Evolutionary conservation across 176 grass and related monocot species (phyloP), one percentile per base, ranked within the genome.

Genomic region (Juncus effusus): DNA sequence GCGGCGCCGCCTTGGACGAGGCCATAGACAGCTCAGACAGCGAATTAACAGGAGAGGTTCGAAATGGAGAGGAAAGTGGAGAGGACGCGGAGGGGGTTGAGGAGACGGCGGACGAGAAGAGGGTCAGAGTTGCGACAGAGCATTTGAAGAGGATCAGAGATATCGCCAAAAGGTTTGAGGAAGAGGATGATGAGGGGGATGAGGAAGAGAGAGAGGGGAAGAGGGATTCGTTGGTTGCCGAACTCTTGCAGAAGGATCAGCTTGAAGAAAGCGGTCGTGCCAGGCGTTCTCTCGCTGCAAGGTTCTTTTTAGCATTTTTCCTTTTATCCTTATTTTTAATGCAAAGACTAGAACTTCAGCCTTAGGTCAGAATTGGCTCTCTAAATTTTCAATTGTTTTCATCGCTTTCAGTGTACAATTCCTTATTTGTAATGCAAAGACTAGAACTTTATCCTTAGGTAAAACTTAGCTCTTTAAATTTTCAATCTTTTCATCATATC

Each of bases 101-200:
- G 77, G 90, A 95, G 54, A 95, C 86, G 1, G 83, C 42, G 10
- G 86, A 82, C 12, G 90, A 95, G 86, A 95, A 89, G 70, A 89
- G 81, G 74, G 74, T 89, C 42, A 84, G 86, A 62, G 57, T 95
- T 11, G 83, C 90, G n/a, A 95, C 72, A 19, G 90, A 95, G 62
- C 69, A 36, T 39, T 72, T 95, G 65, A 61, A 65, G 70, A 89
- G 15, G 64, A 67, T 89, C 12, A 70, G 65, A 28, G 83, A 81
- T 12, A 60, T 56, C 5, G 74, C 83, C 9, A 89, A 69, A 77
- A 80, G 61, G 74, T 36, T 68, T 59, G 72, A 85, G 70, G 74
- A 85, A 7, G 90, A 89, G 1, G 76, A 64, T 4, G 83, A 81
- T 2, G 81, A 80, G 0, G 82, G 80, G 2, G 75, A 64, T 2